phyloP scores from a whole-genome alignment of 805 yeast genomes.

The Naumovozyma dairenensis region DNA sequence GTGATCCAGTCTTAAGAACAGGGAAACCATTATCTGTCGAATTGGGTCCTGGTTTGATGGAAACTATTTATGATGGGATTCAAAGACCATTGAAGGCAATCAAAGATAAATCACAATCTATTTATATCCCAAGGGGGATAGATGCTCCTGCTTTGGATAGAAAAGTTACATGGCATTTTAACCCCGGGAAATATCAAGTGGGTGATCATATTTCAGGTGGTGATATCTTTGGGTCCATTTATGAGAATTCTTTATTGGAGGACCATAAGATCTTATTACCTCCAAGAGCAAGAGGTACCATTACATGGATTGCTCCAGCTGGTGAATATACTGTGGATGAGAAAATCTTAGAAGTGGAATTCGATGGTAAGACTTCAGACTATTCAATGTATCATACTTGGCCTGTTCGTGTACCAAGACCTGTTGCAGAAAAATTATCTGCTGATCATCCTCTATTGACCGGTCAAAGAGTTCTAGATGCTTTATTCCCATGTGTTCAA shows the following conservation, averaged over 20 bases:
- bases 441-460: conserved; percentile 94
- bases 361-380: conserved; percentile 69
- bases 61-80: conserved; percentile 97
- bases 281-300: conserved; percentile 97
- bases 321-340: conserved; percentile 92
- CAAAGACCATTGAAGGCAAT: conserved; percentile 97
- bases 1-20: conserved; percentile 96
- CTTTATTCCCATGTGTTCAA: conserved; percentile 97
- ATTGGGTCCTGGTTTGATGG: conserved; percentile 98
- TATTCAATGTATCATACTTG: conserved; percentile 97
- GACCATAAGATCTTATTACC: conserved; percentile 94
- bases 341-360: conserved; percentile 84
- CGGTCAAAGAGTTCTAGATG: conserved; percentile 97
- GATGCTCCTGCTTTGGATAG: conserved; percentile 93
- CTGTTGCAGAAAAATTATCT: conserved; percentile 85
- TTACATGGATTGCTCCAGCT: conserved; percentile 76
- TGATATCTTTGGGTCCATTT: conserved; percentile 88
- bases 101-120: conserved; percentile 76
- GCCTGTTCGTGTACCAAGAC: conserved; percentile 99
- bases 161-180: conserved; percentile 72
- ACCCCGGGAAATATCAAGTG: conserved; percentile 60
- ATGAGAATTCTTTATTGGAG: conserved; percentile 83
- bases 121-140: conserved; percentile 97
- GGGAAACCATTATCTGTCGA: conserved; percentile 99
- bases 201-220: conserved; percentile 99